Evolutionary conservation across 2,329 filamentous ascomycete genomes (phyloP).

Genomic region (Massarina eburnea): DNA sequence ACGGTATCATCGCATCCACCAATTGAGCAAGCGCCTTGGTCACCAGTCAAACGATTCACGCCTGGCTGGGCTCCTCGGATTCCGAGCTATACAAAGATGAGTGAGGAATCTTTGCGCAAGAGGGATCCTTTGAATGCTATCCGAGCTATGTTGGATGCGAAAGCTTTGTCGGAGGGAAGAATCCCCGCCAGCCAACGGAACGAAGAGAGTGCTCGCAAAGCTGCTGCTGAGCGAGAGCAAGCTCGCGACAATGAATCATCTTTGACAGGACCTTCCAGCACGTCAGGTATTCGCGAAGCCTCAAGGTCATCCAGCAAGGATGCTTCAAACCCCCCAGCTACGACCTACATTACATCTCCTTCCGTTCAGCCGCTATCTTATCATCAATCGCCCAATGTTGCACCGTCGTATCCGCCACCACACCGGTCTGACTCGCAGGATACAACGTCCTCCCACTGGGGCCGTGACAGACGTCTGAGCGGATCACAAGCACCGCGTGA

Average conservation of each 20-base stretch:
- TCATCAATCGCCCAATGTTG: slow-evolving; percentile 15
- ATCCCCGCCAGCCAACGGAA: slow-evolving; percentile 1
- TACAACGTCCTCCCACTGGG: slow-evolving; percentile 26
- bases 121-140: slow-evolving; percentile 27
- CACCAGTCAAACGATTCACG: slow-evolving; percentile 16
- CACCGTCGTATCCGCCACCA: slow-evolving; percentile 15
- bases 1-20: slow-evolving; percentile 14
- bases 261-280: slow-evolving; percentile 13
- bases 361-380: slow-evolving; percentile 12
- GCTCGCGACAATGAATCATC: slow-evolving; percentile 12
- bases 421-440: slow-evolving; percentile 30
- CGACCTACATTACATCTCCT: slow-evolving; percentile 24
- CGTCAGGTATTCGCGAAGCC: slow-evolving; percentile 18
- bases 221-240: slow-evolving; percentile 6
- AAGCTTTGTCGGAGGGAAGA: slow-evolving; percentile 12
- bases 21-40: slow-evolving; percentile 20
- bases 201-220: background rate
- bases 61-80: slow-evolving; percentile 10
- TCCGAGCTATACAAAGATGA: slow-evolving; percentile 16
- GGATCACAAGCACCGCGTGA: slow-evolving; percentile 31
- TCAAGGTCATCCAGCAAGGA: slow-evolving; percentile 24
- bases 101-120: slow-evolving; percentile 26
- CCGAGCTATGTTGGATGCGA: slow-evolving; percentile 28
- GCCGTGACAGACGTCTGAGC: slow-evolving; percentile 31
- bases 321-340: slow-evolving; percentile 24